Percentiles rank a stretch among this genome's conserved stretches.
Evolutionary conservation across 345 rosid species (phyloP).

Genomic region (Dovyalis caffra): DNA sequence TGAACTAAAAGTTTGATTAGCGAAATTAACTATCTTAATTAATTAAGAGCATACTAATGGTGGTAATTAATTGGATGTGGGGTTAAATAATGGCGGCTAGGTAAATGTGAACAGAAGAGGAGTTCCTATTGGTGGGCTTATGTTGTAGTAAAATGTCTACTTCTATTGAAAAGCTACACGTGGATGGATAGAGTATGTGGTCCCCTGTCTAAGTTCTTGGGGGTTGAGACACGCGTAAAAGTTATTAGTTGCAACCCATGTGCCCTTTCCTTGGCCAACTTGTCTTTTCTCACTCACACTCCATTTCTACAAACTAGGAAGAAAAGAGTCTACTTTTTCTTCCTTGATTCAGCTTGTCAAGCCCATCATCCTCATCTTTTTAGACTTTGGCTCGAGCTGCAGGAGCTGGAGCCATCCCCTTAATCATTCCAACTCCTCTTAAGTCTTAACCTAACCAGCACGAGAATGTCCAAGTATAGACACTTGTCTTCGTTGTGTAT

Average conservation of each 20-base stretch:
- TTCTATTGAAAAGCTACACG: conserved; percentile 16
- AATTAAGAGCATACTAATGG: too few relatives aligned
- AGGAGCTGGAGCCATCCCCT: too few relatives aligned
- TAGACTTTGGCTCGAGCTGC: too few relatives aligned
- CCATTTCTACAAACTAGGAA: not conserved
- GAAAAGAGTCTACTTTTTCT: not conserved
- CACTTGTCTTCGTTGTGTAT: too few relatives aligned
- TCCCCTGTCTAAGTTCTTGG: conserved; percentile 18
- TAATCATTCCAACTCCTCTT: too few relatives aligned
- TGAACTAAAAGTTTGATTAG: too few relatives aligned
- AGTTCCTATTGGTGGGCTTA: conserved; percentile 21
- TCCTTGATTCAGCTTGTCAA: not conserved
- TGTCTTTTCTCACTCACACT: conserved; percentile 10
- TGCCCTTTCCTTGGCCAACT: conserved; percentile 33
- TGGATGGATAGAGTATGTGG: conserved; percentile 40
- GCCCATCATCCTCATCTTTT: not conserved
- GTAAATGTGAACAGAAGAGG: conserved; percentile 1
- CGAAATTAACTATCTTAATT: too few relatives aligned
- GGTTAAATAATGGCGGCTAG: conserved; percentile 32
- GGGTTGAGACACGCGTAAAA: conserved; percentile 31
- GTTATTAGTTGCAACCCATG: conserved; percentile 42
- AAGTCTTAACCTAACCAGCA: too few relatives aligned
- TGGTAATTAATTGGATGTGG: not conserved
- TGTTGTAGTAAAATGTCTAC: conserved; percentile 3
- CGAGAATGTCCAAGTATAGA: too few relatives aligned